Evolutionary conservation across 2,329 filamentous ascomycete genomes (phyloP).

Genomic region (Didymella keratinophila): DNA sequence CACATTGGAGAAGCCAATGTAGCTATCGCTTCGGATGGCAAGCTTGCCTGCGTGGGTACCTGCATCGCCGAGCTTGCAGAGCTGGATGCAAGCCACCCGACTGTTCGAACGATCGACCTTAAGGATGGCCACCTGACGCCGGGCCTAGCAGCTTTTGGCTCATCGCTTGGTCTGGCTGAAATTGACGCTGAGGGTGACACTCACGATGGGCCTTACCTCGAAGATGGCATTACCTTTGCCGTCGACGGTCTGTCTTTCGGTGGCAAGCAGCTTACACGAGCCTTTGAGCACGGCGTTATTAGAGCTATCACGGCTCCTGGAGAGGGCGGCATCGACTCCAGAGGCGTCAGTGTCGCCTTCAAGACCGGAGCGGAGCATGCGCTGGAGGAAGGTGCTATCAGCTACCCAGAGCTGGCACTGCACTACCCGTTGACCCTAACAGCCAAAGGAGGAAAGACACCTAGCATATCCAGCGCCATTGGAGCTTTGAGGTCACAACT

Average conservation of each 20-base stretch:
- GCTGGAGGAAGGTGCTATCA: conserved; percentile 45
- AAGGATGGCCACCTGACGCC: conserved; percentile 68
- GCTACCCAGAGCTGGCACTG: conserved; percentile 51
- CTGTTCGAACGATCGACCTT: not conserved
- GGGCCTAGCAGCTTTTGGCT: conserved; percentile 68
- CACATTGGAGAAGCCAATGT: not conserved
- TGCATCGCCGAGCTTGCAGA: conserved; percentile 8
- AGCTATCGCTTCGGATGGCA: conserved; percentile 6
- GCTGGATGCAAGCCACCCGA: not conserved
- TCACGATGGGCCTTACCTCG: conserved; percentile 57
- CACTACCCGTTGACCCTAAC: conserved; percentile 61
- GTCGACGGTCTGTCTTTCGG: conserved; percentile 55
- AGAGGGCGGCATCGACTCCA: conserved; percentile 39
- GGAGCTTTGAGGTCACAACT: conserved; percentile 63
- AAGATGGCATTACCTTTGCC: conserved; percentile 64
- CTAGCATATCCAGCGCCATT: conserved; percentile 59
- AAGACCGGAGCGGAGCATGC: conserved; percentile 45
- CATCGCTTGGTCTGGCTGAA: conserved; percentile 67
- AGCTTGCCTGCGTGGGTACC: conserved; percentile 5
- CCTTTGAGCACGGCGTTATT: conserved; percentile 51
- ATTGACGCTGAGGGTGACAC: conserved; percentile 65
- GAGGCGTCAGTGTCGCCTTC: conserved; percentile 48
- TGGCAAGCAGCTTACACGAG: conserved; percentile 50
- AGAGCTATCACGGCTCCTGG: conserved; percentile 50
- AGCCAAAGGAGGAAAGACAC: conserved; percentile 55